Base-by-base conservation (phyloP, 305 asterid genomes). In the Ilex paraguariensis region DNA sequence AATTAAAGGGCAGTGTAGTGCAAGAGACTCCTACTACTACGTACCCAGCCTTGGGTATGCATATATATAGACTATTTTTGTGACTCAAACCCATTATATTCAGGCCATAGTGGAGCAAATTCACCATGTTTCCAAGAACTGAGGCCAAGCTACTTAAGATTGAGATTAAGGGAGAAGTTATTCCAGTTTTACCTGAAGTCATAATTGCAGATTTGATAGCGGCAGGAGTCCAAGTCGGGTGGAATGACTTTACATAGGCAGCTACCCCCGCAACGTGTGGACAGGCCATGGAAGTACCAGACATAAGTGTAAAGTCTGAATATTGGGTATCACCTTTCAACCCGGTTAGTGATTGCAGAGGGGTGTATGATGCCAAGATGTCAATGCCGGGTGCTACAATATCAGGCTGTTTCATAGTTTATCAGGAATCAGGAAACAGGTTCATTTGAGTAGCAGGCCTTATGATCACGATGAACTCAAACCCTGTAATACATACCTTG, bases 281-380 rank as follows among this genome's bases (percentile, higher is more conserved):
- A 69, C 98, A 88, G 1, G 98, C 59, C 96, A 91, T 91, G 50
- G 98, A 91, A 17, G 98, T 91, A 42, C 98, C 98, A 0, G 98
- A 88, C 95, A 91, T 86, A 72, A 91, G 46, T 54, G 82, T 88
- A 79, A 88, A 91, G 65, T 85, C 80, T 13, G 98, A 83, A 64
- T 61, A 80, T 42, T 73, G 87, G 0, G 84, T 74, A 62, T 91
- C 96, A 11, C 90, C 98, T 75, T 78, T 70, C 65, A 84, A 60
- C 57, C 95, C 95, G 0, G 96, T 88, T 16, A 91, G 81, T 0
- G 98, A 75, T 72, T 67, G 81, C 79, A 91, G 30, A 4, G 82
- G 88, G 10, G 92, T 91, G 81, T 84, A 91, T 36, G 96, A 77
- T 62, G 98, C 96, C 68, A 91, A 74, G 68, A 91, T 91, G 66